Evolutionary conservation across 352 stramenopile species (phyloP).

Genomic region (Globisporangium middletonii): DNA sequence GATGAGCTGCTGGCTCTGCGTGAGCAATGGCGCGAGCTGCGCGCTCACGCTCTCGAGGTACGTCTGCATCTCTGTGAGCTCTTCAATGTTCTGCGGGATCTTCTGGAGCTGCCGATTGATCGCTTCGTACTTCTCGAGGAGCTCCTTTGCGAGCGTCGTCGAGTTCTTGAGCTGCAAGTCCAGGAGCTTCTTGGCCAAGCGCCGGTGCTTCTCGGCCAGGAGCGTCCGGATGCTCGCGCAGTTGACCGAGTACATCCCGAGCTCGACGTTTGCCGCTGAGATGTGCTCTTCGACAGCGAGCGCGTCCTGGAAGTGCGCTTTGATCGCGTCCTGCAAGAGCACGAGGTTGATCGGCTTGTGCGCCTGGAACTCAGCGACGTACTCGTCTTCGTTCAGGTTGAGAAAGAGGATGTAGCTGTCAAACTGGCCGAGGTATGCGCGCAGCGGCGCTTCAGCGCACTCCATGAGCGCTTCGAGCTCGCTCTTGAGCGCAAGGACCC

Average conservation of each 20-base stretch:
- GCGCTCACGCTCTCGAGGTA: conserved; percentile 73
- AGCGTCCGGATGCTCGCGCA: conserved; percentile 59
- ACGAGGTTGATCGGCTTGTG: conserved; percentile 71
- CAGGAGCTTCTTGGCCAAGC: conserved; percentile 64
- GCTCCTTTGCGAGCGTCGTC: conserved; percentile 59
- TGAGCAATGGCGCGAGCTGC: conserved; percentile 60
- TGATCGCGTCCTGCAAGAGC: conserved; percentile 69
- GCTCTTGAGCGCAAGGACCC: conserved; percentile 60
- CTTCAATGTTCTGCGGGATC: conserved; percentile 89
- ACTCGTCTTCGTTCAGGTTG: conserved; percentile 88
- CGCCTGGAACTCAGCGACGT: conserved; percentile 60
- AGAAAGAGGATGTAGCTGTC: conserved; percentile 85
- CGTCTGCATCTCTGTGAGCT: conserved; percentile 83
- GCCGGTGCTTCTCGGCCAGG: conserved; percentile 73
- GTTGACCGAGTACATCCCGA: conserved; percentile 82
- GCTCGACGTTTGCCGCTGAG: conserved; percentile 55
- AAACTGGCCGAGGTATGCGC: conserved; percentile 79
- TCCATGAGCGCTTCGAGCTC: conserved; percentile 55
- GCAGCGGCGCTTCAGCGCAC: conserved; percentile 48
- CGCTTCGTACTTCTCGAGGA: conserved; percentile 77
- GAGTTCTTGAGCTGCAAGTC: conserved; percentile 77
- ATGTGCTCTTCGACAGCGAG: conserved; percentile 51
- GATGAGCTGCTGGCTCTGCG: conserved; percentile 69
- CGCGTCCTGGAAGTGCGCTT: conserved; percentile 66
- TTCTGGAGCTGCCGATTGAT: conserved; percentile 84